A percentile compares a stretch with the other conserved stretches of the same genome.
These are phyloP conservation scores for Colletotrichum sp. DNA, from an alignment of 2,329 filamentous ascomycete genomes.

Conservation along the genomic window DNA sequence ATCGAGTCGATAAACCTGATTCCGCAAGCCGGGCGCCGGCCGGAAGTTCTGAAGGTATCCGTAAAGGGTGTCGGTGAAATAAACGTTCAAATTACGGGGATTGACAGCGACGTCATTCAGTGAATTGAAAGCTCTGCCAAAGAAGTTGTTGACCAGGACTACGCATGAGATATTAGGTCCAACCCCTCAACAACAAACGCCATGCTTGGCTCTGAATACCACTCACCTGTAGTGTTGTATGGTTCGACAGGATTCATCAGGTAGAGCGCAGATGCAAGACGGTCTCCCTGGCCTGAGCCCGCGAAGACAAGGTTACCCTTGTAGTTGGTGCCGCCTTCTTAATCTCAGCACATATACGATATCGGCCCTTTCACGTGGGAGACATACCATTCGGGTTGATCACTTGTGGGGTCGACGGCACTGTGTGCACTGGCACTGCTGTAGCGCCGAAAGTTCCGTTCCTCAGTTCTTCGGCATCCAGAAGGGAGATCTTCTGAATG, in stretches of 20 bases:
- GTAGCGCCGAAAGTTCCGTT: conserved; percentile 40
- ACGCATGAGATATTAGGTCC: background rate
- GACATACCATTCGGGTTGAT: conserved; percentile 55
- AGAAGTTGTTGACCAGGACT: conserved; percentile 65
- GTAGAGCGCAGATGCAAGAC: conserved; percentile 41
- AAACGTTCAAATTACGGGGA: conserved; percentile 58
- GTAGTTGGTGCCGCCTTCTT: conserved; percentile 54
- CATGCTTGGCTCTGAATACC: too few relatives aligned
- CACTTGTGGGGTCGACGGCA: conserved; percentile 46
- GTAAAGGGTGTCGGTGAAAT: conserved; percentile 69
- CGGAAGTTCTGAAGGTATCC: conserved; percentile 66
- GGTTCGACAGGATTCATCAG: conserved; percentile 50
- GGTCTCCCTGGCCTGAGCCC: conserved; percentile 53
- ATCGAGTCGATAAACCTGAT: conserved; percentile 65
- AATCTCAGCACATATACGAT: background rate
- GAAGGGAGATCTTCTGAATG: conserved; percentile 54
- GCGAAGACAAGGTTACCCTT: conserved; percentile 53
- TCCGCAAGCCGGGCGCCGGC: conserved; percentile 54
- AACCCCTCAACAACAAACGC: too few relatives aligned
- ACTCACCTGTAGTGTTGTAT: conserved; percentile 54
- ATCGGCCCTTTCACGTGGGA: background rate
- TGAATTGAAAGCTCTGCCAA: conserved; percentile 66
- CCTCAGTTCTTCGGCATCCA: conserved; percentile 44
- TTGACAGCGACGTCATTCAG: conserved; percentile 63
- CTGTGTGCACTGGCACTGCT: conserved; percentile 44